Percentiles rank a stretch among this genome's conserved stretches.
Conservation (phyloP, 176 grass and related monocot species). For the Poa pratensis region DNA sequence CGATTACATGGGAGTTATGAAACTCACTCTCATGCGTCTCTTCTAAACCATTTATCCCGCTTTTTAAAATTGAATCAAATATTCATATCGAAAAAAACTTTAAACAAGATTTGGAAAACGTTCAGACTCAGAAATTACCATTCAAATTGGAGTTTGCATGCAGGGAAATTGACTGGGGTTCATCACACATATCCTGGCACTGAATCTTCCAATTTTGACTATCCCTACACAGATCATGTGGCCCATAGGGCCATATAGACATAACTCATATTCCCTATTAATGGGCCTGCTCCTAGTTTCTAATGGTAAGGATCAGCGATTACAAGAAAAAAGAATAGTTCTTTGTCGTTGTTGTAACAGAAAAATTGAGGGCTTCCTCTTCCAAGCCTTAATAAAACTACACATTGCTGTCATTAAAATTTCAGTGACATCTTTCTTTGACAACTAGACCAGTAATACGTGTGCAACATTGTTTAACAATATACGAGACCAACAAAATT, state of each 20-base stretch:
- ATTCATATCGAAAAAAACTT: not conserved
- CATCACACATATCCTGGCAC: too few relatives aligned
- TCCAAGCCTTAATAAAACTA: not conserved
- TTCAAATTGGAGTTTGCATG: too few relatives aligned
- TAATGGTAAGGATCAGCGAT: not conserved
- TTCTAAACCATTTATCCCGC: not conserved
- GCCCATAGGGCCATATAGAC: not conserved
- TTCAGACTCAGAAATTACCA: not conserved
- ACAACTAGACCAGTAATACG: constrained; percentile 38
- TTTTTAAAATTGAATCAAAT: not conserved
- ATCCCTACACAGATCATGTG: constrained; percentile 21
- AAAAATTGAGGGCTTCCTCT: not conserved
- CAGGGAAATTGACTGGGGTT: too few relatives aligned
- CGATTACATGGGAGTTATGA: not conserved
- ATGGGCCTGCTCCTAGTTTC: not conserved
- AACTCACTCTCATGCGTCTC: not conserved
- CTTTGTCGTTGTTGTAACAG: not conserved
- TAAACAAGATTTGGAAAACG: not conserved
- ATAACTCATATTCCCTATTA: not conserved
- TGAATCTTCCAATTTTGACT: constrained; percentile 29
- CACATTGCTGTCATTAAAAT: constrained; percentile 35
- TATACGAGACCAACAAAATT: not conserved
- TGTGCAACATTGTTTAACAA: constrained; percentile 47
- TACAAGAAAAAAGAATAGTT: not conserved
- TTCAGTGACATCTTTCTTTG: constrained; percentile 36